Percentiles rank a stretch among this genome's conserved stretches.
These are phyloP conservation scores for Calocera viscosa DNA, from an alignment of 768 basidiomycete genomes.

Conservation along the genomic window DNA sequence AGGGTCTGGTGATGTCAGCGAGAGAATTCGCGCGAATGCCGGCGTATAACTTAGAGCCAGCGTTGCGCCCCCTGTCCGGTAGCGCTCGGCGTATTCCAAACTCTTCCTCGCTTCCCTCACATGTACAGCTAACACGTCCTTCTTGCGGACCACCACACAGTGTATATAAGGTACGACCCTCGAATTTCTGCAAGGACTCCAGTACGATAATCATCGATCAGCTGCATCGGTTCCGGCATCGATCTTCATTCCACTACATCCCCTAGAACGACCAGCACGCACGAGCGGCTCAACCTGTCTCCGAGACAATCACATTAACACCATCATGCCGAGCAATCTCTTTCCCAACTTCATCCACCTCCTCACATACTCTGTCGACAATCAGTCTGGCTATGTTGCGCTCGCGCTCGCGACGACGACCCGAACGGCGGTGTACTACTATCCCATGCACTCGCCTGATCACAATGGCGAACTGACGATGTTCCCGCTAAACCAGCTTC, in stretches of 20 bases:
- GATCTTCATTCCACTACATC: background rate
- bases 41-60: background rate
- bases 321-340: background rate
- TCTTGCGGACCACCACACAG: background rate
- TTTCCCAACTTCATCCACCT: background rate
- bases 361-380: background rate
- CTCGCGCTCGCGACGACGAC: background rate
- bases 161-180: conserved; percentile 1
- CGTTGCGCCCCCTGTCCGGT: background rate
- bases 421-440: background rate
- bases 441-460: background rate
- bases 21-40: background rate
- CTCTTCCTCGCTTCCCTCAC: background rate
- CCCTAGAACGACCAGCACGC: background rate
- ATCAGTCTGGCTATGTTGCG: conserved; percentile 2
- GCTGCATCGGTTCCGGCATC: background rate
- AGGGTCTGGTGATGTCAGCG: conserved; percentile 1
- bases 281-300: background rate
- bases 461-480: background rate
- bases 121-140: background rate
- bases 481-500: background rate
- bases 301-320: background rate
- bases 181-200: background rate
- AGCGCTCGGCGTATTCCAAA: background rate
- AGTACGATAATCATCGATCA: background rate